A percentile compares a stretch with the other conserved stretches of the same genome.
Evolutionary conservation across 257 asterid genomes (phyloP).

Genomic region (Fraxinus quadrangulata): DNA sequence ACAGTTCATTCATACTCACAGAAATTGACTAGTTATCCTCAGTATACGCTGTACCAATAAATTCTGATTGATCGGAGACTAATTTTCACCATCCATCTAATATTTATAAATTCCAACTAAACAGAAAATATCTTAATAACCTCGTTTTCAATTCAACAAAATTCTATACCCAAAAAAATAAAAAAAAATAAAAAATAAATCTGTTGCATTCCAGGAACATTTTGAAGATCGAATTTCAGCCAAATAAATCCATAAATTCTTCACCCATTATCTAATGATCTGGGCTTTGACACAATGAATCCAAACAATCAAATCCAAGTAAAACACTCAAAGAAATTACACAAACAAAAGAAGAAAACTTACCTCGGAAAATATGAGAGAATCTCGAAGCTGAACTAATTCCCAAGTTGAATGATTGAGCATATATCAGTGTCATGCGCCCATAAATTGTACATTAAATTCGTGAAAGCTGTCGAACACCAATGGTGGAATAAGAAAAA

Average conservation of each 20-base stretch:
- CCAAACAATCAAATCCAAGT: not conserved
- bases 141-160: not conserved
- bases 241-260: not conserved
- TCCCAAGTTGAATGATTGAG: slow-evolving; percentile 8
- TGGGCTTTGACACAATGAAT: not conserved
- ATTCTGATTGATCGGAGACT: not conserved
- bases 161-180: not conserved
- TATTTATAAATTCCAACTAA: not conserved
- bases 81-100: not conserved
- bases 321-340: not conserved
- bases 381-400: slow-evolving; percentile 16
- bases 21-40: not conserved
- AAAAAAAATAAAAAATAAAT: no score
- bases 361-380: slow-evolving; percentile 28
- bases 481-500: slow-evolving; percentile 10
- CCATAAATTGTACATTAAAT: not conserved
- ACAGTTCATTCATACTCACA: not conserved
- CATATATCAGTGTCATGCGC: slow-evolving; percentile 10
- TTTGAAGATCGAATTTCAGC: slow-evolving; percentile 13
- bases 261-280: not conserved
- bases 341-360: not conserved
- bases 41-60: not conserved
- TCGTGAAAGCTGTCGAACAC: slow-evolving; percentile 25
- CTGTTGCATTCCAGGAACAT: not conserved
- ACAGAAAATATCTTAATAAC: not conserved